Evolutionary conservation across 2,329 filamentous ascomycete genomes (phyloP), one percentile per base, ranked within the genome.

Genomic region (Curvularia lunata): DNA sequence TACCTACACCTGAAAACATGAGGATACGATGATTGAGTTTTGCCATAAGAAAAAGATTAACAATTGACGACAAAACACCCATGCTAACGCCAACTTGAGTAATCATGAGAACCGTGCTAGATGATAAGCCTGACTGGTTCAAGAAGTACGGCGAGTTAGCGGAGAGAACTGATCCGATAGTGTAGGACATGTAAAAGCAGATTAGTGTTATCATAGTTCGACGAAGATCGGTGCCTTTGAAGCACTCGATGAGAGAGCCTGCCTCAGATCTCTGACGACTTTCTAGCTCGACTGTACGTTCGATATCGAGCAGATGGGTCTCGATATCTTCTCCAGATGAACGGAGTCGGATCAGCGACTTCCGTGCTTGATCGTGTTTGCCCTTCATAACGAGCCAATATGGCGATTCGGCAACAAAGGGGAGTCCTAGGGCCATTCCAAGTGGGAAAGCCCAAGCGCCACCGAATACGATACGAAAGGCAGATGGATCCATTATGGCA

Each of bases 331-430:
- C 54, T 50, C 23, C 25, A 18, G 23, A 3, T 7, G 23, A 13
- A 16, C 52, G 49, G 4, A 61, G 58, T 3, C 54, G 49, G 19
- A 41, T 13, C 21, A 57, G n/a, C 1, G 50, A 47, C n/a, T 45
- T 57, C 23, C 47, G 49, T 2, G 58, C 58, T 18, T 46, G 45
- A 9, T 18, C 51, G 10, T 51, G 40, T 7, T 57, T 61, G 50
- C 50, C 47, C 19, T 52, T 54, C 48, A 52, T 49, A 23, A 61
- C 30, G 2, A 61, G 37, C 32, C 51, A 61, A 1, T 32, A 57
- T 12, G 58, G 58, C 1, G 54, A 61, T n/a, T 61, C 58, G 5
- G 58, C 49, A 51, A 61, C 51, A 34, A 54, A 18, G 10, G 34
- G 19, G 16, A 57, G 48, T 7, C 27, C 30, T 16, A 57, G 19